These are phyloP conservation scores for Podospora conica DNA, from an alignment of 495 filamentous ascomycete species.

Conservation along the genomic window DNA sequence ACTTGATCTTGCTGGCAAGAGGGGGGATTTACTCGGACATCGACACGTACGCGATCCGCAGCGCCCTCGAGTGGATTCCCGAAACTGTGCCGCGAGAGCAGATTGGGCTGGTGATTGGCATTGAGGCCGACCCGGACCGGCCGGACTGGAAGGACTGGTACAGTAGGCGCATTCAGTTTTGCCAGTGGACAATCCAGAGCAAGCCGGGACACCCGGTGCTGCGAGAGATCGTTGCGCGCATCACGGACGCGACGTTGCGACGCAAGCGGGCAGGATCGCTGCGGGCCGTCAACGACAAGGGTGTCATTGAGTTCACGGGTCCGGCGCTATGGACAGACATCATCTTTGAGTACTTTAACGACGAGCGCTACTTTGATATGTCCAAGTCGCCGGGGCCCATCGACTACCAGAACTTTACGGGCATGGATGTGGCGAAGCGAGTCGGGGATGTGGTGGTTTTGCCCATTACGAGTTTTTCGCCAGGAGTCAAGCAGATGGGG, in stretches of 20 bases:
- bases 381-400: constrained; percentile 62
- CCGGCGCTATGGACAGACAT: constrained; percentile 92
- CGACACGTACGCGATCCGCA: constrained; percentile 78
- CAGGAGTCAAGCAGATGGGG: constrained; percentile 88
- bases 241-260: constrained; percentile 74
- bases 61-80: constrained; percentile 84
- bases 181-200: constrained; percentile 96
- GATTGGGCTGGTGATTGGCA: constrained; percentile 83
- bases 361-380: constrained; percentile 84
- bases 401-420: constrained; percentile 82
- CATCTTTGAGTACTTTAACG: constrained; percentile 89
- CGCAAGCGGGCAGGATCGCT: constrained; percentile 67
- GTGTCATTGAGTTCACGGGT: constrained; percentile 93
- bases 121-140: constrained; percentile 92
- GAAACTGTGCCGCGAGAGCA: constrained; percentile 64
- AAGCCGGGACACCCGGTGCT: constrained; percentile 94
- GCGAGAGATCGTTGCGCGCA: constrained; percentile 76
- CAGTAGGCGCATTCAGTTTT: constrained; percentile 91
- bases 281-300: constrained; percentile 58
- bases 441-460: constrained; percentile 91
- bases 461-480: constrained; percentile 95
- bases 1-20: constrained; percentile 86
- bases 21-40: constrained; percentile 97
- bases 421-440: constrained; percentile 73
- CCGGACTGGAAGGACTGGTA: constrained; percentile 95